Base-by-base conservation (phyloP, 257 asterid species). In the Verbascum thapsus region DNA sequence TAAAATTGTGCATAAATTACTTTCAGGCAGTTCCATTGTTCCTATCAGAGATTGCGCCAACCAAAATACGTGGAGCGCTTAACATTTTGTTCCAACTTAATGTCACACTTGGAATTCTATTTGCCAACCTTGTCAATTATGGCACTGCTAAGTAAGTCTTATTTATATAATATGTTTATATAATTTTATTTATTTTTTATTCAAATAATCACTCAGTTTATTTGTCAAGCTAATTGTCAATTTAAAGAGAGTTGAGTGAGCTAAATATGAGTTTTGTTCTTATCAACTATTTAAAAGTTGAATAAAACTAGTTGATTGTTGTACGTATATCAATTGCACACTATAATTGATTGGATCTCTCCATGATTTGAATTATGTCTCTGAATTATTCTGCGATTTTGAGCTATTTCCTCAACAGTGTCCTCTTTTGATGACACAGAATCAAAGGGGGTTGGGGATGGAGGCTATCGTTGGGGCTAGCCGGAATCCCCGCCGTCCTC, bases 61-160 rank as follows among this genome's bases (percentile, higher is more conserved):
- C 98, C 53, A 88, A 90, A 70, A 86, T 91, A 32, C 96, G 96
- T 48, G 96, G 98, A 70, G 98, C 85, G 3, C 98, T 91, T 41
- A 91, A 91, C 79, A 91, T 91, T 54, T 72, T 91, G 3, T 88
- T 91, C 76, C 98, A 91, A 61, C 96, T 91, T 41, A 88, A 86
- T 32, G 79, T 85, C 34, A 91, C 96, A 16, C 69, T 91, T 20
- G 98, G 98, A 22, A 88, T 91, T 68, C 87, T 91, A 0, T 83
- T 88, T 50, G 98, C 98, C 72, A 80, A 80, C 49, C 88, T 91
- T 2, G 86, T 91, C 77, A 91, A 91, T 26, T 91, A 88, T 66
- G 88, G 92, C 73, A 84, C 96, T 7, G 78, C 76, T 0, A 84
- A 85, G 96, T 88, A 73, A 72, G 78, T 54, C 19, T 11, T 0